Conservation (phyloP, 176 grass and related monocot species). For the Aegilops bicornis region DNA sequence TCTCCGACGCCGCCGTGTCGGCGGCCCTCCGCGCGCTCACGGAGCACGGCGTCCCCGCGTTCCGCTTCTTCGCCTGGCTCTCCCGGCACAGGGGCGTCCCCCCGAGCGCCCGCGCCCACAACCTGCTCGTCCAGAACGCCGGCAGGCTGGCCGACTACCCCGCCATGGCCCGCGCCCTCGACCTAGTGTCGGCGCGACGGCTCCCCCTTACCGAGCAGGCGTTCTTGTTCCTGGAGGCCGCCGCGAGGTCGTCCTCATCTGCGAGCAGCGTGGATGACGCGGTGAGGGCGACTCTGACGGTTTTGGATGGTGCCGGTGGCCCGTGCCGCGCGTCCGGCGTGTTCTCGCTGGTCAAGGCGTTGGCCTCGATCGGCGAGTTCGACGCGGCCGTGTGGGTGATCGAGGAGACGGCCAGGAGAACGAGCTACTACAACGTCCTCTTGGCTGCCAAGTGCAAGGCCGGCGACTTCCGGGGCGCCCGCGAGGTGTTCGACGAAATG, state of each 20-base stretch:
- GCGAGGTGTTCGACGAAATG: conserved; percentile 77
- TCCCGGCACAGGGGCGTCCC: conserved; percentile 30
- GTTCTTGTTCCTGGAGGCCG: conserved; percentile 51
- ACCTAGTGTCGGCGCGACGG: conserved; percentile 35
- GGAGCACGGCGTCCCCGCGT: conserved; percentile 38
- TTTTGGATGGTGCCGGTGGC: conserved; percentile 39
- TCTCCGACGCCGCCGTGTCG: conserved; percentile 37
- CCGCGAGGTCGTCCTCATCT: neutral
- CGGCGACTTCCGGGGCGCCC: conserved; percentile 63
- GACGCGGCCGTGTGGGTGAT: conserved; percentile 61
- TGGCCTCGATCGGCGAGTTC: conserved; percentile 56
- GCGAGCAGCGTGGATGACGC: conserved; percentile 4
- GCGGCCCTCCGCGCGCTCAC: conserved; percentile 48
- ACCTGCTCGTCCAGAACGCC: conserved; percentile 71
- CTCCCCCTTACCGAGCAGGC: conserved; percentile 56
- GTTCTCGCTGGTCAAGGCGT: conserved; percentile 67
- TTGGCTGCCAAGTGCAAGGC: conserved; percentile 58
- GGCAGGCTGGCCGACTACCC: conserved; percentile 52
- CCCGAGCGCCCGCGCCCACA: conserved; percentile 49
- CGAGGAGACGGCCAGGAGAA: conserved; percentile 46
- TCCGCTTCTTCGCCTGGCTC: conserved; percentile 66
- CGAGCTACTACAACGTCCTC: conserved; percentile 68
- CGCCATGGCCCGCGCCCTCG: conserved; percentile 56
- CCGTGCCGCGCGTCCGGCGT: conserved; percentile 68
- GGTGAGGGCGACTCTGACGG: conserved; percentile 13